Percentiles rank a stretch among this genome's conserved stretches.
Conservation (phyloP, 176 grass and related monocot species). For the Panicum miliaceum region DNA sequence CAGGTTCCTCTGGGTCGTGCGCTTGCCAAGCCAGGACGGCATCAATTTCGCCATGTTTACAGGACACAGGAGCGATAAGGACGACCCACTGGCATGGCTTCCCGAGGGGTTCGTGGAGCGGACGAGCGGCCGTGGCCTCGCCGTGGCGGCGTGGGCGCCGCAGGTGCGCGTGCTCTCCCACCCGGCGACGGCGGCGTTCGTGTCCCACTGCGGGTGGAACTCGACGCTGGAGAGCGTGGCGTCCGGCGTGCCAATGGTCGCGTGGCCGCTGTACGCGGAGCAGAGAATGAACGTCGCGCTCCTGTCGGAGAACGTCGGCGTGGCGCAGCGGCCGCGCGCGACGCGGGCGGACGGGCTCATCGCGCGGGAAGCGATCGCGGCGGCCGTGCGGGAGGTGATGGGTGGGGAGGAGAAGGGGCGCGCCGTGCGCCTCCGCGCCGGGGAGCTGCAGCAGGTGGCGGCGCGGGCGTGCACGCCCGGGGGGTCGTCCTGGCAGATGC, state of each 20-base stretch:
- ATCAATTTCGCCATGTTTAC: too few relatives aligned
- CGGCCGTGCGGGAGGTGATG: conserved; percentile 52
- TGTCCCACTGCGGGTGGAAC: conserved; percentile 85
- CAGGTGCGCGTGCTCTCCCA: conserved; percentile 60
- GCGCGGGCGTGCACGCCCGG: conserved; percentile 11
- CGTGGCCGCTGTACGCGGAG: conserved; percentile 54
- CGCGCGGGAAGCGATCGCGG: conserved; percentile 39
- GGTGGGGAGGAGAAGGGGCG: conserved; percentile 38
- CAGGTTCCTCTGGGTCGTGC: conserved; percentile 66
- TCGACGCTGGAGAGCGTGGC: conserved; percentile 59
- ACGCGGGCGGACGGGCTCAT: conserved; percentile 36
- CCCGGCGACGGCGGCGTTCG: conserved; percentile 38
- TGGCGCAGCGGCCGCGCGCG: too few relatives aligned
- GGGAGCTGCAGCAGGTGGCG: conserved; percentile 38
- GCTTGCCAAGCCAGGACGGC: conserved; percentile 41
- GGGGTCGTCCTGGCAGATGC: conserved; percentile 17
- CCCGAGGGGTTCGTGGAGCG: conserved; percentile 51
- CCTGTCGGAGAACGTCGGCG: neutral
- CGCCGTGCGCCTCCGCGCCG: neutral
- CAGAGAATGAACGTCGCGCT: conserved; percentile 35
- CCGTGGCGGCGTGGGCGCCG: conserved; percentile 59
- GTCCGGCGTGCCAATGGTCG: conserved; percentile 3
- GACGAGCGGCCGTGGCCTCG: conserved; percentile 32
- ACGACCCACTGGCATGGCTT: conserved; percentile 48
- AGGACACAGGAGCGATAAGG: neutral